A percentile compares a stretch with the other conserved stretches of the same genome.
These are phyloP conservation scores for Cladosporium phlei DNA, from an alignment of 2,329 filamentous ascomycete genomes.

Conservation along the genomic window DNA sequence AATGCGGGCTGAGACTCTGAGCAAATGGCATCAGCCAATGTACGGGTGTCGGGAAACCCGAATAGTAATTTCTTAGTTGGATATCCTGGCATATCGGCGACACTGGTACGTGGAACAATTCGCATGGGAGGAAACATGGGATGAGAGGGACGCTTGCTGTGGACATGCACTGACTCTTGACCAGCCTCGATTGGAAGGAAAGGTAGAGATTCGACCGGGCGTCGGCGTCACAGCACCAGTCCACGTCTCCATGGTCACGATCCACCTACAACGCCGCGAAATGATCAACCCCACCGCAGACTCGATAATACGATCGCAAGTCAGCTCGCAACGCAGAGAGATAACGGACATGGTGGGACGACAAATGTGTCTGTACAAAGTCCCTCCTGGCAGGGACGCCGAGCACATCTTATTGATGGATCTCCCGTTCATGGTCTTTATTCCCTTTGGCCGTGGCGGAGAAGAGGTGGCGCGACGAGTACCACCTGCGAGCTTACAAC, in stretches of 20 bases:
- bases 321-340: slow-evolving; percentile 78
- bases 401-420: slow-evolving; percentile 95
- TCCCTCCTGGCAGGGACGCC: slow-evolving; percentile 73
- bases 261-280: slow-evolving; percentile 88
- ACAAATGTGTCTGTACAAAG: slow-evolving; percentile 87
- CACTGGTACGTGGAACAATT: slow-evolving; percentile 71
- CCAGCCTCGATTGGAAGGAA: slow-evolving; percentile 93
- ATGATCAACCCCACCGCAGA: slow-evolving; percentile 96
- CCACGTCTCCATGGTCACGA: slow-evolving; percentile 84
- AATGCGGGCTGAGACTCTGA: slow-evolving; percentile 19
- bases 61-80: slow-evolving; percentile 96
- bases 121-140: slow-evolving; percentile 25
- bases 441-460: slow-evolving; percentile 86
- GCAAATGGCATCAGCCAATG: slow-evolving; percentile 60
- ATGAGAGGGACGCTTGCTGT: not conserved
- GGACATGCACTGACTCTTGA: slow-evolving; percentile 7
- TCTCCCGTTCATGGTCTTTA: slow-evolving; percentile 93
- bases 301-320: slow-evolving; percentile 84
- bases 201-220: slow-evolving; percentile 89
- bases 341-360: slow-evolving; percentile 91
- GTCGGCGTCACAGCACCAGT: slow-evolving; percentile 84
- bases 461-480: slow-evolving; percentile 86
- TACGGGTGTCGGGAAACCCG: slow-evolving; percentile 93
- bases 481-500: slow-evolving; percentile 83
- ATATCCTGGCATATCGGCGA: slow-evolving; percentile 96